Base-by-base conservation (phyloP, 139 green algal genomes). In the Zygnema circumcarinatum region DNA sequence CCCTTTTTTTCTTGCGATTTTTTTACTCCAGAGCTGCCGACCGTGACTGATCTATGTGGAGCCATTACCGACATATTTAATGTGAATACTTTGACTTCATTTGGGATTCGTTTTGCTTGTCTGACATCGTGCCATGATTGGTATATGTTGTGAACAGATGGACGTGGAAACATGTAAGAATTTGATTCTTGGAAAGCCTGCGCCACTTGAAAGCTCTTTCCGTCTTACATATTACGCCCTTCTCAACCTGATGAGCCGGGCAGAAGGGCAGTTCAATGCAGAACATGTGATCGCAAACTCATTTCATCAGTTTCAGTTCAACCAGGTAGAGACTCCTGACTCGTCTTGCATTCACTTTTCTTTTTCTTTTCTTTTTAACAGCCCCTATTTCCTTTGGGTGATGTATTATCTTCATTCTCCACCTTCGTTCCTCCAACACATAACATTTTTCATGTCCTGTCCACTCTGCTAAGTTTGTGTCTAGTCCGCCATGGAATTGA, bases 291-390 rank as follows among this genome's bases (percentile, higher is more conserved):
- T 99, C 82, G 62, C 74, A 2, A 88, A 95, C 85, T 97, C 93
- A 79, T 99, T 99, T 92, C 92, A 96, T 81, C 96, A 99, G 92
- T 99, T 97, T 87, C 96, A 98, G 92, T 86, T 90, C 39, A 67
- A 92, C 2, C 56, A 52, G 38, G 69, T 75, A 41, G 38, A 29
- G 1, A 0, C 0, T 21, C 40, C 38, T 11, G n/a, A n/a, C n/a
- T n/a, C n/a, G n/a, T n/a, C 67, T 76, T 76, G 1, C 7, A 33
- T 41, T 76, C 67, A 16, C 1, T 52, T 38, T 52, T 52, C 32
- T 62, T 52, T 67, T 52, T 67, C 29, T 81, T 52, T 41, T 2
- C 38, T 1, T 1, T 35, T 76, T 0, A 20, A 1, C n/a, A n/a
- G n/a, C n/a, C n/a, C n/a, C n/a, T n/a, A n/a, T n/a, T n/a, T n/a